Evolutionary conservation across 306 rosid species (phyloP).

Genomic region (Senna tora): DNA sequence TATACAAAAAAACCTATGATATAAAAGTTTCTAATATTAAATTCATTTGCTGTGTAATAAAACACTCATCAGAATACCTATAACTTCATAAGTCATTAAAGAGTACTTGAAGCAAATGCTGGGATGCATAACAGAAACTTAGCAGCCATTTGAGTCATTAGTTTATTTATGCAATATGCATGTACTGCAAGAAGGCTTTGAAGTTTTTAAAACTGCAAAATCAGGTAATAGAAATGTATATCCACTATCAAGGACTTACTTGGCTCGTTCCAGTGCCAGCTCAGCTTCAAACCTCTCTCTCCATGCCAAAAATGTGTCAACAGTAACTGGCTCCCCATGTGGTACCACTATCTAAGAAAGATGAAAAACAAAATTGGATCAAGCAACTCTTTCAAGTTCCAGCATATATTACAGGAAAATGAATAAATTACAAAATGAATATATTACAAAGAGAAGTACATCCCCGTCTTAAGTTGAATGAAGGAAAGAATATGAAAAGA

Average conservation of each 20-base stretch:
- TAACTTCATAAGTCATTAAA: neutral
- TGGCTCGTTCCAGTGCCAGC: slow-evolving; percentile 96
- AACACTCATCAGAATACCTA: neutral
- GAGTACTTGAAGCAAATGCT: neutral
- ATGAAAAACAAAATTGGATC: slow-evolving; percentile 29
- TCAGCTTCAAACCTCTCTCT: slow-evolving; percentile 99
- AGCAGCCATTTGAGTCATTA: neutral
- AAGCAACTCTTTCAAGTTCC: slow-evolving; percentile 38
- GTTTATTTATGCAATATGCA: slow-evolving; percentile 1
- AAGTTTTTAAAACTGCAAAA: slow-evolving; percentile 17
- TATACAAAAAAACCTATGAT: neutral
- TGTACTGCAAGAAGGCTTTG: neutral
- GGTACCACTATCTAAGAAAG: slow-evolving; percentile 77
- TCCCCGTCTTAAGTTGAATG: slow-evolving; percentile 11
- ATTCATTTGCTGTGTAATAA: neutral
- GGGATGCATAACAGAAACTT: neutral
- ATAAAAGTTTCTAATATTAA: neutral
- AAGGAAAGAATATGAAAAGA: slow-evolving; percentile 23
- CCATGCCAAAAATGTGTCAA: slow-evolving; percentile 94
- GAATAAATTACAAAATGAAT: slow-evolving; percentile 26
- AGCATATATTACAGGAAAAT: slow-evolving; percentile 3
- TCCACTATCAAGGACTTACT: slow-evolving; percentile 62
- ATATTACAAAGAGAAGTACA: slow-evolving; percentile 27
- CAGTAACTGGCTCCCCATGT: slow-evolving; percentile 94
- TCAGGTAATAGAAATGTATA: slow-evolving; percentile 7